A percentile compares a stretch with the other conserved stretches of the same genome.
Conservation (phyloP, 2,329 filamentous ascomycete species). For the Sclerotinia trifoliorum region DNA sequence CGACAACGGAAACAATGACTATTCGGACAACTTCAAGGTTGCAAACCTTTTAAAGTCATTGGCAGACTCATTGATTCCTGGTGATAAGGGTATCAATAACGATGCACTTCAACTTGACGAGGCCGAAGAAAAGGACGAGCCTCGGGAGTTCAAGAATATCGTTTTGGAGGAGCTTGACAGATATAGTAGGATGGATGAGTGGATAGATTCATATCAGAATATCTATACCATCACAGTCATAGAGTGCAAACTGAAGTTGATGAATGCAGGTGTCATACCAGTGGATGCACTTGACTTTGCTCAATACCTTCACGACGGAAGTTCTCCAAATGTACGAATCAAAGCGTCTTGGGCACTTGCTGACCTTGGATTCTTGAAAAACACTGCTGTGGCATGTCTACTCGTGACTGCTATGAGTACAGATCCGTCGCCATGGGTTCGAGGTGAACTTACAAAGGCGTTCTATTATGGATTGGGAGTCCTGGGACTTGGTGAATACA, state of each 20-base stretch:
- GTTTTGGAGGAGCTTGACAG: conserved; percentile 64
- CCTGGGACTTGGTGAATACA: conserved; percentile 62
- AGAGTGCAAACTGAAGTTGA: conserved; percentile 59
- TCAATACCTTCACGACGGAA: conserved; percentile 64
- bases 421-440: conserved; percentile 62
- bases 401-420: conserved; percentile 59
- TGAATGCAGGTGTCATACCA: conserved; percentile 63
- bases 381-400: conserved; percentile 54
- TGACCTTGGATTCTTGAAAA: conserved; percentile 60
- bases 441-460: conserved; percentile 57
- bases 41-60: conserved; percentile 70
- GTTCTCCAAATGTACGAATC: conserved; percentile 60
- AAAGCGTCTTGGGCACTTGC: conserved; percentile 64
- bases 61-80: conserved; percentile 56
- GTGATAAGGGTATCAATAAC: conserved; percentile 40
- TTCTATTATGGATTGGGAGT: conserved; percentile 60
- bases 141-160: conserved; percentile 44
- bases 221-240: conserved; percentile 62
- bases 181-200: conserved; percentile 66
- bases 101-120: conserved; percentile 41
- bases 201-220: conserved; percentile 66
- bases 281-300: conserved; percentile 55
- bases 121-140: conserved; percentile 46
- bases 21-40: conserved; percentile 87
- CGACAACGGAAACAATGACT: conserved; percentile 87